Percentiles rank a stretch among this genome's conserved stretches.
phyloP scores from a whole-genome alignment of 768 basidiomycete species.

The Lactarius pseudohatsudake region DNA sequence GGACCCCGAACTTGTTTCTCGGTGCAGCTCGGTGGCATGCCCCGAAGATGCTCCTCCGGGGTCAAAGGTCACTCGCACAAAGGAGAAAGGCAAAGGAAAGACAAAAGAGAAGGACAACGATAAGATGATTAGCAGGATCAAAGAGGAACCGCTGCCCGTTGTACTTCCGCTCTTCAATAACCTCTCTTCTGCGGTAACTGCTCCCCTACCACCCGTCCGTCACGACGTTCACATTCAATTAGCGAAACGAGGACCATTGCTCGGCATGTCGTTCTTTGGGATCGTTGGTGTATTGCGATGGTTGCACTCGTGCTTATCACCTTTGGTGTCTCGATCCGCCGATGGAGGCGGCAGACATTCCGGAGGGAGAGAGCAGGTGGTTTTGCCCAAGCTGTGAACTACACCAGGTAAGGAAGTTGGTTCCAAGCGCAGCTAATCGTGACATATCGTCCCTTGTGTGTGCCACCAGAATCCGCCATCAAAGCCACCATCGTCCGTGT shows the following conservation, averaged over 20 bases:
- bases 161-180: constrained; percentile 41
- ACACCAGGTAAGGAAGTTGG: constrained; percentile 50
- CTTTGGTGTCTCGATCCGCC: constrained; percentile 97
- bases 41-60: constrained; percentile 31
- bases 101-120: constrained; percentile 37
- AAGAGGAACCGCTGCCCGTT: constrained; percentile 45
- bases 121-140: constrained; percentile 38
- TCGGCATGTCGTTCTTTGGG: constrained; percentile 81
- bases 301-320: constrained; percentile 94
- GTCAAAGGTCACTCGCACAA: constrained; percentile 14
- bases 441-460: constrained; percentile 16
- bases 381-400: constrained; percentile 73
- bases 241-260: constrained; percentile 81
- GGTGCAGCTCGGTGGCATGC: constrained; percentile 49
- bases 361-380: constrained; percentile 70
- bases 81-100: constrained; percentile 50
- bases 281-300: constrained; percentile 93
- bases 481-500: constrained; percentile 63
- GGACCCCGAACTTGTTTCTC: constrained; percentile 57
- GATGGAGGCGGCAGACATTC: constrained; percentile 82
- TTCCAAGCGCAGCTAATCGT: constrained; percentile 32
- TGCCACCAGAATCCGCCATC: constrained; percentile 58
- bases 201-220: constrained; percentile 13
- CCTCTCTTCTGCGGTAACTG: constrained; percentile 40
- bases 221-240: constrained; percentile 17